Evolutionary conservation across 2,329 filamentous ascomycete species (phyloP).

Genomic region (Lasiodiplodia citricola): DNA sequence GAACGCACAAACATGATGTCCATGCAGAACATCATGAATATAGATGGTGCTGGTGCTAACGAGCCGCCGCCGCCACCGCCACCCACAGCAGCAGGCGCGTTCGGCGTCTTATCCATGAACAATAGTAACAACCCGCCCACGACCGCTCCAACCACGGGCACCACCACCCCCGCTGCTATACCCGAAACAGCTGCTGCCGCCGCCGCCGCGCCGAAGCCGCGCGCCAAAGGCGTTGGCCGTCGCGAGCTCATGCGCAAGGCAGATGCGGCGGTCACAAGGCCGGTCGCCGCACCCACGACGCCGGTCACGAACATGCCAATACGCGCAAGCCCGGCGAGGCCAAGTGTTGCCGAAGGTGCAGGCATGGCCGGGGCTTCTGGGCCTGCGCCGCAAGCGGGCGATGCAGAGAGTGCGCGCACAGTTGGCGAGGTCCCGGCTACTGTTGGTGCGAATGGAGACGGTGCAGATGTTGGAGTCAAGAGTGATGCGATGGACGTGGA

Average conservation of each 20-base stretch:
- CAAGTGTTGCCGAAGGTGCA: neutral
- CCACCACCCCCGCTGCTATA: conserved; percentile 27
- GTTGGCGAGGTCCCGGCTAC: neutral
- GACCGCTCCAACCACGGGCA: conserved; percentile 20
- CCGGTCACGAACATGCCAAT: conserved; percentile 17
- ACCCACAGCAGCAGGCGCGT: conserved; percentile 15
- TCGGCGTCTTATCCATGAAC: conserved; percentile 12
- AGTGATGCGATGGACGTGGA: conserved; percentile 5
- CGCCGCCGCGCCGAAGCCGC: conserved; percentile 33
- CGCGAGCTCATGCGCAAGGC: conserved; percentile 64
- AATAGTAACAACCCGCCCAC: conserved; percentile 27
- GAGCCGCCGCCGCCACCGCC: conserved; percentile 21
- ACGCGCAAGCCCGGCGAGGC: neutral
- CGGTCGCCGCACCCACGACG: conserved; percentile 1
- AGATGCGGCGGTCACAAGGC: conserved; percentile 58
- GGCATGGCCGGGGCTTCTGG: conserved; percentile 32
- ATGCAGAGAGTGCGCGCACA: neutral
- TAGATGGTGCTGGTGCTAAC: conserved; percentile 35
- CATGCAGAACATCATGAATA: conserved; percentile 40
- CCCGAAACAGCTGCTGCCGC: conserved; percentile 28
- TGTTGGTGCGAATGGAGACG: neutral
- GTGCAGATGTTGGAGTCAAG: neutral
- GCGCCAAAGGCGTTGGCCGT: conserved; percentile 64
- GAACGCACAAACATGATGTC: conserved; percentile 33
- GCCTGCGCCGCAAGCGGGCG: conserved; percentile 16